Evolutionary conservation across 2,329 filamentous ascomycete genomes (phyloP), one percentile per base, ranked within the genome.

Genomic region (Epichloe glyceriae): DNA sequence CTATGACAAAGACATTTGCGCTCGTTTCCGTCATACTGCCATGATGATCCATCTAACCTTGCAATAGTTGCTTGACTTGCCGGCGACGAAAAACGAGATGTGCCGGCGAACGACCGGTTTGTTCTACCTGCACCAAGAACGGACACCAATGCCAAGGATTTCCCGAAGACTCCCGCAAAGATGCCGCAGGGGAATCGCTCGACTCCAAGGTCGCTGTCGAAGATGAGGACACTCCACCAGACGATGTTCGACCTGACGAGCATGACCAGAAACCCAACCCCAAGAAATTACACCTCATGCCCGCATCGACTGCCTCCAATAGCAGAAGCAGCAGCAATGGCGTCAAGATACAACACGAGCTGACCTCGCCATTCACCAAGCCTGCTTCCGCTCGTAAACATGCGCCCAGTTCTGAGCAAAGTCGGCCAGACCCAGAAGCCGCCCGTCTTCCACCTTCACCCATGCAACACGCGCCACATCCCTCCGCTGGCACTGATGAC

Each of bases 61-160:
- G 12, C 19, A 38, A 30, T 34, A 85, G 81, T 54, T 86, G 83
- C 66, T 70, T 81, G 61, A 86, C 84, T 41, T 88, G 85, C 68
- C 82, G 85, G 60, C 85, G 82, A 64, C 78, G 85, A 61, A 88
- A 88, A 68, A 88, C 84, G 49, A 74, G 83, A 63, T 88, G 85
- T 64, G 84, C 82, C 44, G 85, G 85, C 54, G 83, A 86, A 67
- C 80, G 82, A 55, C 85, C 85, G 52, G 69, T 75, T 19, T 88
- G 85, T 66, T 83, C 82, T 52, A 88, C 85, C 11, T 88, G 85
- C 59, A 74, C 77, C 52, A 84, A 85, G 58, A 85, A 85, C 60
- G 80, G 82, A 10, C 83, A 88, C 60, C 68, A 70, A 15, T 88
- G 85, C 62, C 67, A 83, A 38, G 84, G 85, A 34, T 88, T 87